These are phyloP conservation scores for Lagenidium giganteum DNA, from an alignment of 352 stramenopile species.

Conservation along the genomic window DNA sequence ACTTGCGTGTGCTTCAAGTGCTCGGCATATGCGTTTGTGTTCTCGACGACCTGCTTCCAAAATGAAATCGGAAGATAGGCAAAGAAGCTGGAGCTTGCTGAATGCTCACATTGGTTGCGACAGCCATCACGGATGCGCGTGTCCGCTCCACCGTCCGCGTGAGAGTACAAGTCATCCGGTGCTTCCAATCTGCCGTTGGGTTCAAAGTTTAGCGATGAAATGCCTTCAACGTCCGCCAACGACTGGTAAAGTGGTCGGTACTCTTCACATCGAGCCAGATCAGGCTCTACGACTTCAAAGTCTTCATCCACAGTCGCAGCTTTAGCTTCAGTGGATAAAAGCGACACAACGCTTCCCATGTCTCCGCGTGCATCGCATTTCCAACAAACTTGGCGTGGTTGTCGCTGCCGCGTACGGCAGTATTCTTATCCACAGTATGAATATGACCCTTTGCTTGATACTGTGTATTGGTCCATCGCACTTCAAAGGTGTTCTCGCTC, in stretches of 20 bases:
- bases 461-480: slow-evolving; percentile 9
- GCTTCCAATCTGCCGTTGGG: slow-evolving; percentile 3
- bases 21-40: slow-evolving; percentile 5
- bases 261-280: too few species aligned
- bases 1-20: background rate
- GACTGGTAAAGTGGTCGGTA: too few species aligned
- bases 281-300: too few species aligned
- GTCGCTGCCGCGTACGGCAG: slow-evolving; percentile 3
- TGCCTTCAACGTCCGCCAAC: too few species aligned
- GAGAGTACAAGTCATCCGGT: slow-evolving; percentile 3
- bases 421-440: background rate
- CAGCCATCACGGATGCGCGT: slow-evolving; percentile 11
- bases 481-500: background rate
- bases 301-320: too few species aligned
- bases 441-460: slow-evolving; percentile 9
- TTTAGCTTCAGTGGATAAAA: too few species aligned
- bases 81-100: slow-evolving; percentile 10
- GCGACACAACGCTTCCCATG: too few species aligned
- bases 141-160: slow-evolving; percentile 2
- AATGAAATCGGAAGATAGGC: slow-evolving; percentile 10
- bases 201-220: slow-evolving; percentile 12
- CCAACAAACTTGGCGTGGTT: slow-evolving; percentile 4
- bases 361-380: slow-evolving; percentile 3
- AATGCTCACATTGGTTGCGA: slow-evolving; percentile 4
- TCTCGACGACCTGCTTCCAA: slow-evolving; percentile 8